Conservation (phyloP, 306 rosid species). For the Leucaena leucocephala region DNA sequence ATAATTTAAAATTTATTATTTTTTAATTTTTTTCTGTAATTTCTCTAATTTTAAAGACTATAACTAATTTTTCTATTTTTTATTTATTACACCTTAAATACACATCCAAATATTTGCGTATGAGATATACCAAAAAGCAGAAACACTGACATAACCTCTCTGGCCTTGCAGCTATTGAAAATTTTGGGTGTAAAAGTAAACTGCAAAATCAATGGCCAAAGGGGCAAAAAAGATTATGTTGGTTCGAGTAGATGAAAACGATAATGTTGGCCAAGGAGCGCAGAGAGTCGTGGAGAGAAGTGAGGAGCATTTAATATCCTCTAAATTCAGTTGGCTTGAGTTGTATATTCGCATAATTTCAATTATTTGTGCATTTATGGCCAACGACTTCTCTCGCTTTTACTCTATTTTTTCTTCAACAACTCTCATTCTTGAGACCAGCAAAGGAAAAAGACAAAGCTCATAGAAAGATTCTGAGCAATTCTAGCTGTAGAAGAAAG, state of each 20-base stretch:
- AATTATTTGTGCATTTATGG: slow-evolving; percentile 37
- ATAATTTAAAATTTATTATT: too few relatives aligned
- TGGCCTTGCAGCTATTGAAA: not conserved
- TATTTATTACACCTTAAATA: not conserved
- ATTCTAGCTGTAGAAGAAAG: not conserved
- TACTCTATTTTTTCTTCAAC: slow-evolving; percentile 33
- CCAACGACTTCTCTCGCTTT: slow-evolving; percentile 40
- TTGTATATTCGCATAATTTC: slow-evolving; percentile 34
- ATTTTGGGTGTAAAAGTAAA: not conserved
- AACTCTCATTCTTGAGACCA: slow-evolving; percentile 21
- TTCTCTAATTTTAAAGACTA: too few relatives aligned
- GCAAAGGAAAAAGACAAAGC: not conserved
- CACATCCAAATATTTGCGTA: not conserved
- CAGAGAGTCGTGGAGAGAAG: slow-evolving; percentile 19
- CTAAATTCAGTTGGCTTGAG: slow-evolving; percentile 44
- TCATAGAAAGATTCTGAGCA: not conserved
- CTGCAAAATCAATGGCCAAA: not conserved
- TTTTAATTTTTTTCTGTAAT: too few relatives aligned
- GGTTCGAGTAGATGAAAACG: slow-evolving; percentile 23
- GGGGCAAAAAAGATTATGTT: not conserved
- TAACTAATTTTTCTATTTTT: too few relatives aligned
- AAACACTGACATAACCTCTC: not conserved
- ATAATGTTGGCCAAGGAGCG: not conserved
- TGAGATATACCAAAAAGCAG: not conserved
- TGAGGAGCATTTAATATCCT: slow-evolving; percentile 40